Conservation (phyloP, 306 rosid genomes). For the Rosa lucieae region DNA sequence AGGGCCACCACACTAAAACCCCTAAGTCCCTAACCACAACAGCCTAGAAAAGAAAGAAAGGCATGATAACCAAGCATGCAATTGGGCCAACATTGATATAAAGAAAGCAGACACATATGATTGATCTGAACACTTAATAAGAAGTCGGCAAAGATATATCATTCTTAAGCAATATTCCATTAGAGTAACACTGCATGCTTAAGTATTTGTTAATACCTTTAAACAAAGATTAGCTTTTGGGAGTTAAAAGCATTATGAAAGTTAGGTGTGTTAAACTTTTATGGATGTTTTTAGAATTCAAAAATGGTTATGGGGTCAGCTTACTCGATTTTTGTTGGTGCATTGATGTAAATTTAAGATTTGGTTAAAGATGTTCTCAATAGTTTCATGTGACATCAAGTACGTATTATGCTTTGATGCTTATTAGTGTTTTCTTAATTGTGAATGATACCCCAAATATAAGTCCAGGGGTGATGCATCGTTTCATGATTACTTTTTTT, state of each 20-base stretch:
- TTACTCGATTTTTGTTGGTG: conserved; percentile 18
- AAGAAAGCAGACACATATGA: conserved; percentile 64
- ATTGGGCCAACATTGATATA: conserved; percentile 55
- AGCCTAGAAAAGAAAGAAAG: conserved; percentile 39
- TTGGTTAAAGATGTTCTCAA: conserved; percentile 47
- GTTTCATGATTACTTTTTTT: neutral
- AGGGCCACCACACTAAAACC: conserved; percentile 57
- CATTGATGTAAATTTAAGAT: conserved; percentile 25
- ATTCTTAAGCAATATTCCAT: conserved; percentile 42
- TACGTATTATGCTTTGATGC: conserved; percentile 29
- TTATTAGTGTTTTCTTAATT: conserved; percentile 13
- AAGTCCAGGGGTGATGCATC: neutral
- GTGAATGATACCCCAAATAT: neutral
- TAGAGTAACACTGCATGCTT: conserved; percentile 42
- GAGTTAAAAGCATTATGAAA: conserved; percentile 34
- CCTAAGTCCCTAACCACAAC: conserved; percentile 25
- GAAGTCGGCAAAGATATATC: conserved; percentile 38
- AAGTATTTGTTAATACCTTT: conserved; percentile 29
- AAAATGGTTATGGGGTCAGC: conserved; percentile 31
- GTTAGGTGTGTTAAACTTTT: conserved; percentile 33
- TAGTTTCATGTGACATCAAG: conserved; percentile 54
- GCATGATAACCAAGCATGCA: conserved; percentile 57
- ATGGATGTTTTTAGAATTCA: conserved; percentile 4
- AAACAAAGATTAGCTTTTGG: conserved; percentile 41
- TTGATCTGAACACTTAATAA: conserved; percentile 45